Evolutionary conservation across 2,329 filamentous ascomycete genomes (phyloP).

Genomic region (Phialophora expanda): DNA sequence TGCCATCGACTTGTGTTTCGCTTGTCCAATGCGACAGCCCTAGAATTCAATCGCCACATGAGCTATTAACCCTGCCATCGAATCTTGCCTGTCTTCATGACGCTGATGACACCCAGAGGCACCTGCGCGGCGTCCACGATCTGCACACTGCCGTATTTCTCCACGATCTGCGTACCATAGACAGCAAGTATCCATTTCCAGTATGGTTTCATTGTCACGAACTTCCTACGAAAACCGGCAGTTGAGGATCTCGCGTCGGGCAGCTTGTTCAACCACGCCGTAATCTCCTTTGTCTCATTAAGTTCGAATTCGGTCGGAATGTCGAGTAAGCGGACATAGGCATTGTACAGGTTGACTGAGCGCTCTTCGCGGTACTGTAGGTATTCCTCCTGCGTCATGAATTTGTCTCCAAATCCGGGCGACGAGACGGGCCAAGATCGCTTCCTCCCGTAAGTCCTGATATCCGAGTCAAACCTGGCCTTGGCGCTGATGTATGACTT

Average conservation of each 20-base stretch:
- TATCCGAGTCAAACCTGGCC: conserved; percentile 8
- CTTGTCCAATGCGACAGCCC: neutral
- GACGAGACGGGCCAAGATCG: neutral
- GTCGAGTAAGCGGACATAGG: conserved; percentile 44
- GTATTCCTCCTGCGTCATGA: conserved; percentile 51
- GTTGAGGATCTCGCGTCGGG: conserved; percentile 20
- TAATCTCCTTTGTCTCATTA: conserved; percentile 42
- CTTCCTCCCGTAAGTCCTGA: neutral
- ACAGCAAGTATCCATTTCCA: conserved; percentile 52
- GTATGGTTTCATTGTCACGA: conserved; percentile 48
- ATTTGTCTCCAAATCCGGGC: conserved; percentile 36
- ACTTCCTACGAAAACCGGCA: conserved; percentile 36
- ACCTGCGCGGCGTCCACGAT: conserved; percentile 50
- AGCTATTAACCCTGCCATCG: conserved; percentile 48
- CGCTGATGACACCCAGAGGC: conserved; percentile 52
- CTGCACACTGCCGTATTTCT: conserved; percentile 48
- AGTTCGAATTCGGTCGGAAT: conserved; percentile 45
- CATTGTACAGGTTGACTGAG: conserved; percentile 41
- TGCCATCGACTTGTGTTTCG: neutral
- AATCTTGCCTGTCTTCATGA: conserved; percentile 49
- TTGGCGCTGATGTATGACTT: conserved; percentile 19
- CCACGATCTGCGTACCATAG: conserved; percentile 50
- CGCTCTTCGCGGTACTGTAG: conserved; percentile 45
- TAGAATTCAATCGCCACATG: neutral
- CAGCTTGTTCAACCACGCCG: conserved; percentile 27